Base-by-base conservation (phyloP, 148 eudicot genomes). In the Pouteria glomerata region DNA sequence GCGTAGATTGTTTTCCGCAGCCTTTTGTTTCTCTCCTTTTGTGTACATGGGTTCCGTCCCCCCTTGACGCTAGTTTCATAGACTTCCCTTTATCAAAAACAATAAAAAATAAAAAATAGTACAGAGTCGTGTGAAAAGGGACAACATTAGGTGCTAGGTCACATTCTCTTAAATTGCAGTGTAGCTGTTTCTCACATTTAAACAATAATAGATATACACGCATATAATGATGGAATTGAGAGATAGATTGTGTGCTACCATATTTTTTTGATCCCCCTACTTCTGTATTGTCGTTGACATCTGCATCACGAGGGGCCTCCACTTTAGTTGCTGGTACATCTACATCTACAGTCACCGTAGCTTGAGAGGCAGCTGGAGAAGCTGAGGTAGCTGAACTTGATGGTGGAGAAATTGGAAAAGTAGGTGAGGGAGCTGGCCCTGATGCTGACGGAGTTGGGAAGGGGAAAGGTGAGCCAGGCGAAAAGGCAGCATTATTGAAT, bases 391-490 rank as follows among this genome's bases (percentile, higher is more conserved):
- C 74, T 61, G 74, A 74, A 71, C 84, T 77, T 70, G 79, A 65
- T 53, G 88, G 53, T 35, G 71, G 45, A 3, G 31, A 41, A 24
- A 21, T 31, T 33, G 76, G 56, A 73, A 73, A 73, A 66, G 64
- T 80, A 60, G 84, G 60, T 42, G 79, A 68, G 39, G 66, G 61
- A 63, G 71, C 72, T 44, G 86, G 66, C 47, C 82, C 78, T 59
- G 91, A 45, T 24, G 86, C 55, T 13, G 81, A 41, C 45, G 93
- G 82, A 34, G 87, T 76, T 61, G 93, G 88, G 58, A 76, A 91
- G 60, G 89, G 87, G 63, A 88, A 86, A 52, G 93, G 87, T 65
- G 94, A 85, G 35, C 92, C 90, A 4, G 85, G 65, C 1, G 97
- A 60, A 83, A 91, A 86, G 42, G 79, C 80, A 72, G 90, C 72